Conservation (phyloP, 2,329 filamentous ascomycete species). For the Pseudocercospora macadamiae region DNA sequence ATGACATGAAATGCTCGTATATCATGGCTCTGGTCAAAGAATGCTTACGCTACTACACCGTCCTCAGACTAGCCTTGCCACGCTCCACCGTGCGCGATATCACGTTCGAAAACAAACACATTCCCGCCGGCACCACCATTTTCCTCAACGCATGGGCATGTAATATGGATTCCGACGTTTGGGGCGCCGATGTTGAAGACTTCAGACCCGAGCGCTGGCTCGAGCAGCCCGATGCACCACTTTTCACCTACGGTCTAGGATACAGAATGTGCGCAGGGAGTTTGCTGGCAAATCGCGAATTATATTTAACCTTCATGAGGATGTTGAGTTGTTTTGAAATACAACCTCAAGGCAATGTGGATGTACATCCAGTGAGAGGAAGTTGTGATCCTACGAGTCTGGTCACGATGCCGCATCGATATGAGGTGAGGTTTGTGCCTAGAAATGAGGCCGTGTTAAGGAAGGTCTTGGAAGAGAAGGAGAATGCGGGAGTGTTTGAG, state of each 20-base stretch:
- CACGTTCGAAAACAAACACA: conserved; percentile 58
- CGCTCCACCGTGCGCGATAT: conserved; percentile 64
- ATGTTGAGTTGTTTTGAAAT: conserved; percentile 65
- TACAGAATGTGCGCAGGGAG: conserved; percentile 70
- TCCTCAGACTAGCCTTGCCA: conserved; percentile 65
- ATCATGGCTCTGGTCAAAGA: conserved; percentile 66
- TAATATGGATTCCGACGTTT: conserved; percentile 57
- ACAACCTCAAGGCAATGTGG: conserved; percentile 54
- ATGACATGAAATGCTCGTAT: conserved; percentile 67
- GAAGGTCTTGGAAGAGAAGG: conserved; percentile 23
- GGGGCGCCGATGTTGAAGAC: conserved; percentile 51
- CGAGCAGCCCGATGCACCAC: conserved; percentile 63
- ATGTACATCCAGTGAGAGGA: conserved; percentile 62
- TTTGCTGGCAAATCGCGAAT: conserved; percentile 64
- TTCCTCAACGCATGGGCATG: conserved; percentile 71
- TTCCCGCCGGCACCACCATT: conserved; percentile 65
- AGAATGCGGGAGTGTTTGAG: conserved; percentile 18
- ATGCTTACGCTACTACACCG: conserved; percentile 65
- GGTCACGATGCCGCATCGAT: conserved; percentile 61
- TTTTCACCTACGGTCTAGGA: conserved; percentile 68
- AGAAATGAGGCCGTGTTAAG: conserved; percentile 37
- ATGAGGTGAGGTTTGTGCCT: conserved; percentile 47
- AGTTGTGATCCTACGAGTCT: conserved; percentile 63
- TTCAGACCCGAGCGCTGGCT: conserved; percentile 66
- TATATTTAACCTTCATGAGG: conserved; percentile 67